A percentile compares a stretch with the other conserved stretches of the same genome.
These are phyloP conservation scores for Mortierella claussenii DNA, from an alignment of 192 early-diverging fungal species.

Conservation along the genomic window DNA sequence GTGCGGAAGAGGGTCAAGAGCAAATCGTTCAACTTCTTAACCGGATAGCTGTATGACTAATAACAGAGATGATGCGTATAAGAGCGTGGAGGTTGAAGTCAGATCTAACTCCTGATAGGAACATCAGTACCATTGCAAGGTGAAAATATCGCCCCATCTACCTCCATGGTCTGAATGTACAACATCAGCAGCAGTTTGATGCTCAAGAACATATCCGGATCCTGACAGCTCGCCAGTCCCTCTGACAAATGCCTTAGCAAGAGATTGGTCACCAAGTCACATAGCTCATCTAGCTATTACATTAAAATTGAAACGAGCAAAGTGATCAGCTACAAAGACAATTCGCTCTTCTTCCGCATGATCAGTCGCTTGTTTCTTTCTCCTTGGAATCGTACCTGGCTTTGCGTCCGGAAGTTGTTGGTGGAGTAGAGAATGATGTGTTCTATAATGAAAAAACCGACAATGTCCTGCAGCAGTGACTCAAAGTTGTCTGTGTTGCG, in stretches of 20 bases:
- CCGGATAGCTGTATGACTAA: conserved; percentile 80
- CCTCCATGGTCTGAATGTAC: conserved; percentile 94
- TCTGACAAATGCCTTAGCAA: conserved; percentile 83
- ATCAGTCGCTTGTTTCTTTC: neutral
- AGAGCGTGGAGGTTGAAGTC: no score
- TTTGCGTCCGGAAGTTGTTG: conserved; percentile 87
- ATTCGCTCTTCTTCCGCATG: neutral
- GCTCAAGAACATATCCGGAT: conserved; percentile 81
- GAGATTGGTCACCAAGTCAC: conserved; percentile 86
- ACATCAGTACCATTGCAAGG: neutral
- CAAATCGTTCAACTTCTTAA: conserved; percentile 74
- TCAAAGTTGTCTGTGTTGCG: conserved; percentile 75
- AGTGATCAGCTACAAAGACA: neutral
- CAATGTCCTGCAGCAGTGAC: conserved; percentile 86
- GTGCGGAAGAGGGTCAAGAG: conserved; percentile 82
- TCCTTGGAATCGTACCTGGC: conserved; percentile 56
- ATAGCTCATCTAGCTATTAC: conserved; percentile 84
- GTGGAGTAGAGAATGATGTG: conserved; percentile 88
- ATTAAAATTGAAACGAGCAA: conserved; percentile 1
- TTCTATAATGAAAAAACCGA: conserved; percentile 98
- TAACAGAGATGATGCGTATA: no score
- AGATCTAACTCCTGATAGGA: no score
- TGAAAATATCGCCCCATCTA: conserved; percentile 24
- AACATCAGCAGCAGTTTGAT: conserved; percentile 83
- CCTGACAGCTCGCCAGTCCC: conserved; percentile 79